Percentiles rank a stretch among this genome's conserved stretches.
These are phyloP conservation scores for Aureobasidium mangrovei DNA, from an alignment of 2,329 filamentous ascomycete genomes.

Conservation along the genomic window DNA sequence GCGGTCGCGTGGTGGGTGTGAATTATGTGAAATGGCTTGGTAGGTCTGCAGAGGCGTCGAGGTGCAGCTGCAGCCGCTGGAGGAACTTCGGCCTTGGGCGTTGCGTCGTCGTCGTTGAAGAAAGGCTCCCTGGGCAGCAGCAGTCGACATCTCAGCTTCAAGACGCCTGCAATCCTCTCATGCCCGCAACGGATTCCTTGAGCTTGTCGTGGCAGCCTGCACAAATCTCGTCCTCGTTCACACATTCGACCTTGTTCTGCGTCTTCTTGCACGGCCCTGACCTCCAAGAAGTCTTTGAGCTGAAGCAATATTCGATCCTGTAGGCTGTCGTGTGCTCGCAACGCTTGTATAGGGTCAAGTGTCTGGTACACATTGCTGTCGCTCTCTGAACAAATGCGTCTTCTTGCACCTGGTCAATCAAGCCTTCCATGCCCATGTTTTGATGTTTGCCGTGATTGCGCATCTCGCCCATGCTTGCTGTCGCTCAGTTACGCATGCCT, in stretches of 20 bases:
- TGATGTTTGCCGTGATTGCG: background rate
- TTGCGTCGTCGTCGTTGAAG: too few relatives aligned
- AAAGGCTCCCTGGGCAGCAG: too few relatives aligned
- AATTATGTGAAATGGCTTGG: too few relatives aligned
- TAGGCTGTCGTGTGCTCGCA: background rate
- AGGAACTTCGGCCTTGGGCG: too few relatives aligned
- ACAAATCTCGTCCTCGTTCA: background rate
- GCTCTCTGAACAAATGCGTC: too few relatives aligned
- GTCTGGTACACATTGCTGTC: conserved; percentile 6
- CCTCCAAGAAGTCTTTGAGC: background rate
- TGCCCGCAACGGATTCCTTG: background rate
- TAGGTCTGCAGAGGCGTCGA: too few relatives aligned
- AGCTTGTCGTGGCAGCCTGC: background rate
- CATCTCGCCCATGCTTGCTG: background rate
- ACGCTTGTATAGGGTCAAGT: background rate
- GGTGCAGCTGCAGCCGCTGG: too few relatives aligned
- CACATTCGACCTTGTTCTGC: background rate
- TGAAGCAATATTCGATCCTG: background rate
- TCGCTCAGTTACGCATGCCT: conserved; percentile 1
- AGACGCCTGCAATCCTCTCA: background rate
- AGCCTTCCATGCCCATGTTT: background rate
- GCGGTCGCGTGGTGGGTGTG: background rate
- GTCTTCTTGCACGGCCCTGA: conserved; percentile 7
- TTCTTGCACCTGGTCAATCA: too few relatives aligned
- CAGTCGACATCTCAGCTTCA: background rate